Conservation (phyloP, 805 yeast genomes). For the Pichia occidentalis region DNA sequence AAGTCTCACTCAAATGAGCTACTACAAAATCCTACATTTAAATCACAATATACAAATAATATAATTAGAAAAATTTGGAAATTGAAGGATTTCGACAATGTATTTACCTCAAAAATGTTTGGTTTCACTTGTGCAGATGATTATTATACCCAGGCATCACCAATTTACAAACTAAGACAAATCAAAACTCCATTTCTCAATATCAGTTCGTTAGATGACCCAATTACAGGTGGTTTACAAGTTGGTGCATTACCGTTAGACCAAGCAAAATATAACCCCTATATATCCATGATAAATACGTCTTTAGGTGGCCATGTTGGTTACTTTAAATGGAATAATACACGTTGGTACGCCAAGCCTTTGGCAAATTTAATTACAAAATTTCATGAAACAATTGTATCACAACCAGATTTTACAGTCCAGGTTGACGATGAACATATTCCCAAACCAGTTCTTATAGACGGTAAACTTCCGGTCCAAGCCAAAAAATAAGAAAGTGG, state of each 20-base stretch:
- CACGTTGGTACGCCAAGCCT: slow-evolving; percentile 61
- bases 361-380: slow-evolving; percentile 33
- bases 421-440: slow-evolving; percentile 8
- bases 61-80: slow-evolving; percentile 20
- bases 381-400: slow-evolving; percentile 17
- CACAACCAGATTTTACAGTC: slow-evolving; percentile 10
- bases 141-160: slow-evolving; percentile 60
- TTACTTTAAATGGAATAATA: slow-evolving; percentile 57
- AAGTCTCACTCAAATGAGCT: slow-evolving; percentile 36
- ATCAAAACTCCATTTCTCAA: slow-evolving; percentile 59
- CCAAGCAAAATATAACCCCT: slow-evolving; percentile 53
- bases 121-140: slow-evolving; percentile 59
- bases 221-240: slow-evolving; percentile 48
- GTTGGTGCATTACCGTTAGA: slow-evolving; percentile 40
- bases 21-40: slow-evolving; percentile 25
- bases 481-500: too few relatives aligned
- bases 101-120: slow-evolving; percentile 56
- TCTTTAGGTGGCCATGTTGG: slow-evolving; percentile 77
- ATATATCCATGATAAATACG: slow-evolving; percentile 49
- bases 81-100: slow-evolving; percentile 55
- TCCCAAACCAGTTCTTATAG: slow-evolving; percentile 9
- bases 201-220: slow-evolving; percentile 68
- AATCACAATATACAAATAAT: slow-evolving; percentile 18
- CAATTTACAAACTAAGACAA: slow-evolving; percentile 42
- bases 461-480: slow-evolving; percentile 8